These are phyloP conservation scores for Achaetomiella virescens DNA, from an alignment of 495 filamentous ascomycete genomes.

Conservation along the genomic window DNA sequence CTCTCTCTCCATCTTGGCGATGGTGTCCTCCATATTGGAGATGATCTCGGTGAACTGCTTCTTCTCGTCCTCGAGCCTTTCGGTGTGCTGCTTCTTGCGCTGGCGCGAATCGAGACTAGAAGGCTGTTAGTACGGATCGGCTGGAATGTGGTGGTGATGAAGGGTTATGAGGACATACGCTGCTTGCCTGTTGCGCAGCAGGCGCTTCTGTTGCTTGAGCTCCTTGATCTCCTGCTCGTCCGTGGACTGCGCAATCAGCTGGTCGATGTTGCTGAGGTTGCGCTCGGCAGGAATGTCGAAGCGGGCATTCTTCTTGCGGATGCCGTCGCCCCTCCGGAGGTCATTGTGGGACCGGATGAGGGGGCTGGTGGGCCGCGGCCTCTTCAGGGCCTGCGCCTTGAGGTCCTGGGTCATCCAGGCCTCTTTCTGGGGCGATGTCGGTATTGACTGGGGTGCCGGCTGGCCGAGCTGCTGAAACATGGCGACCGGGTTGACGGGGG, in stretches of 20 bases:
- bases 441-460: slow-evolving; percentile 34
- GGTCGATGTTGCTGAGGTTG: slow-evolving; percentile 91
- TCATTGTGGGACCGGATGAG: slow-evolving; percentile 74
- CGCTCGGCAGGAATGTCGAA: slow-evolving; percentile 96
- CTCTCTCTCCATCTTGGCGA: slow-evolving; percentile 60
- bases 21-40: slow-evolving; percentile 70
- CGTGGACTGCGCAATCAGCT: slow-evolving; percentile 76
- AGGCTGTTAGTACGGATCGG: slow-evolving; percentile 30
- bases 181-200: slow-evolving; percentile 91
- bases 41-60: slow-evolving; percentile 76
- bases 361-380: slow-evolving; percentile 64
- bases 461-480: slow-evolving; percentile 47
- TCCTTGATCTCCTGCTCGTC: slow-evolving; percentile 97
- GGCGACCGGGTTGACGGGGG: slow-evolving; percentile 40
- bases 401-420: slow-evolving; percentile 47
- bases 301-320: slow-evolving; percentile 98
- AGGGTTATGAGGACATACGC: slow-evolving; percentile 63
- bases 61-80: slow-evolving; percentile 94
- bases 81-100: slow-evolving; percentile 97
- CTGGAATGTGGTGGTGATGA: slow-evolving; percentile 15
- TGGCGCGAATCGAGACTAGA: slow-evolving; percentile 87
- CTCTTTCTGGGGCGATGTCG: slow-evolving; percentile 50
- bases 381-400: slow-evolving; percentile 61
- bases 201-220: slow-evolving; percentile 94
- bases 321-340: slow-evolving; percentile 76